A percentile compares a stretch with the other conserved stretches of the same genome.
These are phyloP conservation scores for Pyrenophora graminea DNA, from an alignment of 2,329 filamentous ascomycete species.

Conservation along the genomic window DNA sequence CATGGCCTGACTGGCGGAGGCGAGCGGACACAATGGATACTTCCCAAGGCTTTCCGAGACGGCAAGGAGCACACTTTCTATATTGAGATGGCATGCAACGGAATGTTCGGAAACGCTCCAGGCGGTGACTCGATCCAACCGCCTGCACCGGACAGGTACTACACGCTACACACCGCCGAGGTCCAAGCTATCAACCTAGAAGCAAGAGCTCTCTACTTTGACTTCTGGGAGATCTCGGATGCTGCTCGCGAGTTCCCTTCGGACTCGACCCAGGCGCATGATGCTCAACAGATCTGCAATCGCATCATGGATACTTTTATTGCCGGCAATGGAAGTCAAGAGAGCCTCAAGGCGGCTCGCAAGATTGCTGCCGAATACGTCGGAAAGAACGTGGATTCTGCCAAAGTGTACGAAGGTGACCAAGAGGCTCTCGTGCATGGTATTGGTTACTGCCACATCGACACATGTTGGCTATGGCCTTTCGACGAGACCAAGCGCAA, in stretches of 20 bases:
- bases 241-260: conserved; percentile 88
- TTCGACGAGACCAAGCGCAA: conserved; percentile 98
- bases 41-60: conserved; percentile 80
- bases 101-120: conserved; percentile 93
- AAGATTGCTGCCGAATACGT: conserved; percentile 83
- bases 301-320: conserved; percentile 90
- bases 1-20: conserved; percentile 90
- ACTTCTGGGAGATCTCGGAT: conserved; percentile 95
- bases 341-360: conserved; percentile 77
- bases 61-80: conserved; percentile 89
- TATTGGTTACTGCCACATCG: conserved; percentile 96
- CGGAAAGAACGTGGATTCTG: conserved; percentile 74
- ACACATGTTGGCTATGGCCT: conserved; percentile 98
- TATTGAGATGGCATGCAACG: conserved; percentile 98
- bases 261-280: conserved; percentile 86
- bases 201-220: conserved; percentile 80
- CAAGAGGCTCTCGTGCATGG: conserved; percentile 79
- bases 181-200: conserved; percentile 89
- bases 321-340: conserved; percentile 70
- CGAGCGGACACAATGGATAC: conserved; percentile 87
- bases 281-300: conserved; percentile 81
- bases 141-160: conserved; percentile 82
- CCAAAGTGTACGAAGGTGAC: conserved; percentile 79
- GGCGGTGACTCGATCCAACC: conserved; percentile 87
- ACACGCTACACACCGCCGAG: conserved; percentile 73